Evolutionary conservation across 2,329 filamentous ascomycete genomes (phyloP).

Genomic region (Monosporascus sp.): DNA sequence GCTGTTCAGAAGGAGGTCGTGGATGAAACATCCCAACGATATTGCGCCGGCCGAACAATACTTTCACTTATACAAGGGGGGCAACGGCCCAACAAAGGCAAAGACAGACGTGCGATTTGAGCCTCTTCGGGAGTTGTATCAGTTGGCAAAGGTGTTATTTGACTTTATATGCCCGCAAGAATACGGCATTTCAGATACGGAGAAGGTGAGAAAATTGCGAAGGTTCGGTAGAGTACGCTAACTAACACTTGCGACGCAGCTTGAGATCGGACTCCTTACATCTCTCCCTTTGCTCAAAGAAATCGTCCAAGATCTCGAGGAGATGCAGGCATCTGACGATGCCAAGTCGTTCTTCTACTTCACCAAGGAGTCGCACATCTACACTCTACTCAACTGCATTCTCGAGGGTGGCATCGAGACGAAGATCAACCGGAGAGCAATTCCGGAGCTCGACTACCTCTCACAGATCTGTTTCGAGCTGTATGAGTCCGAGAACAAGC

Average conservation of each 20-base stretch:
- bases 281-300: constrained; percentile 91
- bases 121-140: constrained; percentile 88
- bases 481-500: constrained; percentile 85
- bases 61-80: constrained; percentile 78
- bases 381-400: constrained; percentile 96
- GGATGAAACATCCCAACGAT: constrained; percentile 51
- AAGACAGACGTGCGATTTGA: constrained; percentile 82
- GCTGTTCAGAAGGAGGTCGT: constrained; percentile 57
- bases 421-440: constrained; percentile 91
- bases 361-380: constrained; percentile 98
- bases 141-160: constrained; percentile 88
- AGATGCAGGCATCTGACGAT: constrained; percentile 90
- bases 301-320: constrained; percentile 93
- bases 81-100: constrained; percentile 66
- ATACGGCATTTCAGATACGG: constrained; percentile 90
- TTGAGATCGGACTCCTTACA: constrained; percentile 95
- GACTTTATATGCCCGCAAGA: constrained; percentile 98
- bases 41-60: constrained; percentile 65
- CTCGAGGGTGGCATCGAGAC: constrained; percentile 94
- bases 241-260: constrained; percentile 26
- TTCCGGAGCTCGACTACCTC: constrained; percentile 95
- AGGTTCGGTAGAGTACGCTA: background rate
- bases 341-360: constrained; percentile 98
- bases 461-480: constrained; percentile 97
- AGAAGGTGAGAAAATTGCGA: constrained; percentile 54